These are phyloP conservation scores for Aspergillus thermomutatus DNA, from an alignment of 2,329 filamentous ascomycete species.

Conservation along the genomic window DNA sequence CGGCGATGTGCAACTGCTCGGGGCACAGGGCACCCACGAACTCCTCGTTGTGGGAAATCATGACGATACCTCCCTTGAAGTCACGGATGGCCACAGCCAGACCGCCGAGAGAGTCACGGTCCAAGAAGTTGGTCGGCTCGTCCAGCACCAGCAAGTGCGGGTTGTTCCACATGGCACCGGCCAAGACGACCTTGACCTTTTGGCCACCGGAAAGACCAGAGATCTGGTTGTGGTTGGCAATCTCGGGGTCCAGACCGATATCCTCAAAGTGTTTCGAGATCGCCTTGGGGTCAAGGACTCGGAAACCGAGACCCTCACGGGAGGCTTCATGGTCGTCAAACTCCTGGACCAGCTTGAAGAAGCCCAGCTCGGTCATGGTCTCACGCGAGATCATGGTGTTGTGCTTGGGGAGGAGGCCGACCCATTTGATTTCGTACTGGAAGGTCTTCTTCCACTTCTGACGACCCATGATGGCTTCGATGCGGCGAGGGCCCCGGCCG, in stretches of 20 bases:
- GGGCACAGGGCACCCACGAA: conserved; percentile 94
- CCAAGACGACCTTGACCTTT: conserved; percentile 98
- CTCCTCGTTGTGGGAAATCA: conserved; percentile 99
- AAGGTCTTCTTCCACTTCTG: conserved; percentile 99
- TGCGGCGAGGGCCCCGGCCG: conserved; percentile 70
- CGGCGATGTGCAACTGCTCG: conserved; percentile 92
- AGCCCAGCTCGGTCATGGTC: conserved; percentile 80
- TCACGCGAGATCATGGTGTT: conserved; percentile 93
- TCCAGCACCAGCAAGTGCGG: conserved; percentile 95
- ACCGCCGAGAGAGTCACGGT: conserved; percentile 93
- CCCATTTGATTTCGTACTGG: conserved; percentile 98
- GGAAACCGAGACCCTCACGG: conserved; percentile 96
- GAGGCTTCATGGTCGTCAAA: conserved; percentile 98
- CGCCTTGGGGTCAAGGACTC: conserved; percentile 84
- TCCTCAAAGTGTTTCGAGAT: conserved; percentile 99
- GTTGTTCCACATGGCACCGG: conserved; percentile 98
- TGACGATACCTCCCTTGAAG: conserved; percentile 96
- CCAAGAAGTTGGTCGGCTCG: conserved; percentile 98
- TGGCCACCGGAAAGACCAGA: conserved; percentile 93
- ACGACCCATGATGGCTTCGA: conserved; percentile 89
- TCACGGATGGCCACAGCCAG: conserved; percentile 97
- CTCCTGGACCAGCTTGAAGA: conserved; percentile 91
- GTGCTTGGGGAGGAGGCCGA: conserved; percentile 80
- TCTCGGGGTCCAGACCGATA: conserved; percentile 91
- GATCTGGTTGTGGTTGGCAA: conserved; percentile 98